Conservation (phyloP, 169 alveolate genomes). For the Plasmodium gaboni region DNA sequence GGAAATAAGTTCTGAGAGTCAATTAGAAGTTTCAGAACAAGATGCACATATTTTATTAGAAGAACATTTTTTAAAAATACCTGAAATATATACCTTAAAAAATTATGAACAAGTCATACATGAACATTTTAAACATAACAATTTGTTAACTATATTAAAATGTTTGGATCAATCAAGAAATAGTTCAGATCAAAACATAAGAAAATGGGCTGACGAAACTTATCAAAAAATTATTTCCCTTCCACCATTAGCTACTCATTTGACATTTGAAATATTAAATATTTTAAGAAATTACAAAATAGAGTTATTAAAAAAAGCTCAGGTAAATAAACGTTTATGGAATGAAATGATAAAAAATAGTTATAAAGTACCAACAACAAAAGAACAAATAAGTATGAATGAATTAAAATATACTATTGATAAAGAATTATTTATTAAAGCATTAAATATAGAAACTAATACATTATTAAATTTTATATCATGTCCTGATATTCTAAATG, state of each 20-base stretch:
- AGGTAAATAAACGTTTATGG: constrained; percentile 53
- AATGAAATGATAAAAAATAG: constrained; percentile 59
- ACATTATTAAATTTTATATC: constrained; percentile 53
- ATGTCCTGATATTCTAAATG: constrained; percentile 59
- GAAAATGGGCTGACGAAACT: constrained; percentile 64
- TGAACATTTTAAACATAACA: constrained; percentile 65
- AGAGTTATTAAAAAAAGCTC: constrained; percentile 61
- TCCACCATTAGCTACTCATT: constrained; percentile 75
- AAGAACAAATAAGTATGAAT: constrained; percentile 54
- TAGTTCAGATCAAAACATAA: constrained; percentile 12
- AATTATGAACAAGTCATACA: constrained; percentile 76
- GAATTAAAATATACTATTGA: constrained; percentile 64
- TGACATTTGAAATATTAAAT: constrained; percentile 58
- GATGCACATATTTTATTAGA: constrained; percentile 73
- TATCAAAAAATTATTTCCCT: constrained; percentile 34
- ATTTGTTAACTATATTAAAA: constrained; percentile 35
- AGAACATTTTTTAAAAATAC: constrained; percentile 71
- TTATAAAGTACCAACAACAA: constrained; percentile 55
- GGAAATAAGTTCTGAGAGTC: constrained; percentile 79
- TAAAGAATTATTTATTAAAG: constrained; percentile 56
- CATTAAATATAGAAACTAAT: constrained; percentile 67
- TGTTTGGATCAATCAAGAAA: constrained; percentile 56
- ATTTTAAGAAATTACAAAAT: constrained; percentile 63
- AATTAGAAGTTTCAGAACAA: constrained; percentile 76
- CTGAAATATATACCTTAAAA: constrained; percentile 66